phyloP scores from a whole-genome alignment of 192 early-diverging fungal species.

The Polychytrium aggregatum region DNA sequence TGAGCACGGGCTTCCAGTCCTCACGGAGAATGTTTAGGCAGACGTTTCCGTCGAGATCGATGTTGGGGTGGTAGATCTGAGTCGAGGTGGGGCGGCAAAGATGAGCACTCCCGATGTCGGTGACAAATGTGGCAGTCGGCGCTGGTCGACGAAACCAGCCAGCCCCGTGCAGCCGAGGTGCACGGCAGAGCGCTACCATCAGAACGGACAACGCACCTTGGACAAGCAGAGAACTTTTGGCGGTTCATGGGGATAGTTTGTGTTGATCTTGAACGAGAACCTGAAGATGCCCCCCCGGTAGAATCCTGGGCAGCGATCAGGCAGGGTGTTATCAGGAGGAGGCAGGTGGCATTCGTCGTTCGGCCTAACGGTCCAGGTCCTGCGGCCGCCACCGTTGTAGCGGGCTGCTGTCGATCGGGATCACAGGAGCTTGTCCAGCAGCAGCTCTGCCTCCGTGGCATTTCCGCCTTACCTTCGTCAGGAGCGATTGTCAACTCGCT shows the following conservation, averaged over 20 bases:
- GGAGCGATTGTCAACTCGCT: slow-evolving; percentile 76
- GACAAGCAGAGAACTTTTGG: slow-evolving; percentile 78
- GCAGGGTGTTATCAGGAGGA: background rate
- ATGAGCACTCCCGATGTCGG: too few species aligned
- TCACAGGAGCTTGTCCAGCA: too few species aligned
- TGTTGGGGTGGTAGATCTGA: slow-evolving; percentile 95
- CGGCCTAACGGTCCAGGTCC: background rate
- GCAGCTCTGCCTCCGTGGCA: too few species aligned
- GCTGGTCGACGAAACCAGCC: too few species aligned
- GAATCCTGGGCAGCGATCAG: slow-evolving; percentile 40
- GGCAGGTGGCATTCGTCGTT: background rate
- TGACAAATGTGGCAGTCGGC: too few species aligned
- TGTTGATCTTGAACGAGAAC: slow-evolving; percentile 72
- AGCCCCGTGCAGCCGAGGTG: too few species aligned
- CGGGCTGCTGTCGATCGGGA: too few species aligned
- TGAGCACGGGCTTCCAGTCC: slow-evolving; percentile 98
- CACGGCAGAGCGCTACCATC: background rate
- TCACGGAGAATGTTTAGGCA: slow-evolving; percentile 95
- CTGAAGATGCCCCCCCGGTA: slow-evolving; percentile 74
- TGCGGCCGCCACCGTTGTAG: too few species aligned
- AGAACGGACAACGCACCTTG: slow-evolving; percentile 45
- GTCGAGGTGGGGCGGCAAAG: too few species aligned
- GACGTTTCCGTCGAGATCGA: slow-evolving; percentile 91
- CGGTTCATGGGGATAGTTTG: slow-evolving; percentile 89
- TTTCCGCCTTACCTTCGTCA: slow-evolving; percentile 66